These are phyloP conservation scores for Rhamnella rubrinervis DNA, from an alignment of 331 rosid species.

Conservation along the genomic window DNA sequence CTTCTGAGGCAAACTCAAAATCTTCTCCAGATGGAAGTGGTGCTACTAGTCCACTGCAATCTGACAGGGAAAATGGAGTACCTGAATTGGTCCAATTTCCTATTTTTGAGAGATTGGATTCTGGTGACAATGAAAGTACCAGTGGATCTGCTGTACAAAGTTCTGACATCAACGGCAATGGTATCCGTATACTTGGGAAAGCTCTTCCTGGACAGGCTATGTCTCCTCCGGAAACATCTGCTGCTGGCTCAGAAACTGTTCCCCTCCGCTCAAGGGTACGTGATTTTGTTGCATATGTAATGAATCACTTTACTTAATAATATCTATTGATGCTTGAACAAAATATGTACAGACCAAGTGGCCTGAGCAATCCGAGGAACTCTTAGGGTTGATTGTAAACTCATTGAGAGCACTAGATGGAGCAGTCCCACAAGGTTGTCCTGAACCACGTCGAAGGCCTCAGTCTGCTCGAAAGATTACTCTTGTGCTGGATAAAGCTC, in stretches of 20 bases:
- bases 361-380: constrained; percentile 99
- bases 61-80: constrained; percentile 69
- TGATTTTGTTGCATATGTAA: constrained; percentile 21
- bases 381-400: constrained; percentile 90
- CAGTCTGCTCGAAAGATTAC: constrained; percentile 93
- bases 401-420: constrained; percentile 95
- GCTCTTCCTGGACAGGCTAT: constrained; percentile 64
- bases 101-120: constrained; percentile 66
- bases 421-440: constrained; percentile 93
- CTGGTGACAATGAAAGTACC: constrained; percentile 54
- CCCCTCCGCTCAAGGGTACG: constrained; percentile 75
- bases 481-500: constrained; percentile 95
- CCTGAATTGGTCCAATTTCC: constrained; percentile 56
- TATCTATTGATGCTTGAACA: constrained; percentile 36
- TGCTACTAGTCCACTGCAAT: constrained; percentile 49
- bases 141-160: constrained; percentile 86
- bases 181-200: constrained; percentile 45
- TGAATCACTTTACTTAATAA: constrained; percentile 9
- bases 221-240: constrained; percentile 86
- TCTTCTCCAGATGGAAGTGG: constrained; percentile 59
- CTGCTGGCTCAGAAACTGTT: constrained; percentile 60
- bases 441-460: constrained; percentile 94
- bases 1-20: constrained; percentile 57
- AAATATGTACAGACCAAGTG: constrained; percentile 75
- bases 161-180: constrained; percentile 63